Evolutionary conservation across 2,329 filamentous ascomycete genomes (phyloP).

Genomic region (Xylaria sp.): DNA sequence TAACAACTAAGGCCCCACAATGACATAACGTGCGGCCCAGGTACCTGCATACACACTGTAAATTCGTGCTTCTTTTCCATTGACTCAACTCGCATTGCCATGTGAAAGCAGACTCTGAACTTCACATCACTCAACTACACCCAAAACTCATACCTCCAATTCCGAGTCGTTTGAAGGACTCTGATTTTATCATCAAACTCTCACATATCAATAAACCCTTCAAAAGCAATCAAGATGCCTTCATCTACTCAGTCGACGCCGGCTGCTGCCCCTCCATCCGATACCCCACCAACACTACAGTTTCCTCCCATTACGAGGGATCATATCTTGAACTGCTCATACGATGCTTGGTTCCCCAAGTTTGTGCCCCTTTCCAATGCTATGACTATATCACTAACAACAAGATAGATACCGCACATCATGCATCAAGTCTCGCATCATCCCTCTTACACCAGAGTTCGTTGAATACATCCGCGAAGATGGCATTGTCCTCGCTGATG

Average conservation of each 20-base stretch:
- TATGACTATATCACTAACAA: slow-evolving; percentile 9
- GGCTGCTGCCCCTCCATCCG: slow-evolving; percentile 11
- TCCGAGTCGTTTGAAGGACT: no score
- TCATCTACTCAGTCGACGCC: slow-evolving; percentile 23
- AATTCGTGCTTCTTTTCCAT: background rate
- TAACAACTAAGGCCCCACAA: background rate
- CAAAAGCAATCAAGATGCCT: slow-evolving; percentile 22
- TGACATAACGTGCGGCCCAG: background rate
- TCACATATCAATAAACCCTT: background rate
- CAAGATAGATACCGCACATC: slow-evolving; percentile 63
- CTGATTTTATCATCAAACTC: no score
- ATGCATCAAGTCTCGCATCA: slow-evolving; percentile 79
- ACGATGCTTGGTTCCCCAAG: slow-evolving; percentile 83
- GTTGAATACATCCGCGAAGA: slow-evolving; percentile 85
- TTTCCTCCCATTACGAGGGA: slow-evolving; percentile 81
- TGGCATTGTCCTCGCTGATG: slow-evolving; percentile 80
- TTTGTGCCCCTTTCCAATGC: slow-evolving; percentile 35
- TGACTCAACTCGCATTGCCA: slow-evolving; percentile 6
- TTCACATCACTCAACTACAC: no score
- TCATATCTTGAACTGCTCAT: slow-evolving; percentile 92
- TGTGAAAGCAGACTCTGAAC: no score
- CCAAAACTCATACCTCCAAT: background rate
- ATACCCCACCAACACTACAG: slow-evolving; percentile 21
- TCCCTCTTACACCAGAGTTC: slow-evolving; percentile 70
- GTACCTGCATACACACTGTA: background rate